Evolutionary conservation across 805 yeast genomes (phyloP), one percentile per base, ranked within the genome.

Genomic region (Kuraishia borneana): DNA sequence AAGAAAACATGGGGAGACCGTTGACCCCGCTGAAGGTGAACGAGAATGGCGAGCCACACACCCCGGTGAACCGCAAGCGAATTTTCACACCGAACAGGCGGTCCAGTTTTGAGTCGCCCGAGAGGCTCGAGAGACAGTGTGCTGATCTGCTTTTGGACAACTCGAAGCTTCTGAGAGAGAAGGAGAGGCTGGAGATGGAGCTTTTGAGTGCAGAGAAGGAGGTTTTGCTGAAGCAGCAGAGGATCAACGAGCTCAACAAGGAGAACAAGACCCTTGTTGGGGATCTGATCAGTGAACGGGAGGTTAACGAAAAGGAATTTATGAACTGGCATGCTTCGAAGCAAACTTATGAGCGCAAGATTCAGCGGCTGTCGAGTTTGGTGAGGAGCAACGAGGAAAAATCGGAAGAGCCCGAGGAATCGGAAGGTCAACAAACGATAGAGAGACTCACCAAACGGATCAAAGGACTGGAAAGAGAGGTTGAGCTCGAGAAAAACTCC

Each of bases 401-500:
- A 20, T 20, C 19, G 18, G 33, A 35, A 5, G 30, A 30, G 17
- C 8, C 16, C 13, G 14, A 35, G 12, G 21, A 27, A 18, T 23
- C 32, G n/a, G 31, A 30, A 6, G 17, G 18, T 3, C 30, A 41
- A 17, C 41, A 39, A 18, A 51, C 47, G 22, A 44, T 51, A 4
- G 47, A 44, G 9, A 44, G 41, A 26, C 36, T 57, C 13, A 42
- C 35, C n/a, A 53, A 49, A 31, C 48, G 41, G 33, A 40, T 54
- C 2, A 55, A 54, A 33, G 60, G 67, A 2, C 51, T 72, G 16
- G 64, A 65, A 43, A 61, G 65, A 35, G 71, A 72, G 41, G 63
- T 59, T 41, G 77, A 72, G 41, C 51, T 72, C 18, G 79, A 72
- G 43, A 60, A 62, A 32, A 69, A 63, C 43, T 68, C 74, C 26